Evolutionary conservation across 305 asterid genomes (phyloP), one percentile per base, ranked within the genome.

Genomic region (Andrographis paniculata): DNA sequence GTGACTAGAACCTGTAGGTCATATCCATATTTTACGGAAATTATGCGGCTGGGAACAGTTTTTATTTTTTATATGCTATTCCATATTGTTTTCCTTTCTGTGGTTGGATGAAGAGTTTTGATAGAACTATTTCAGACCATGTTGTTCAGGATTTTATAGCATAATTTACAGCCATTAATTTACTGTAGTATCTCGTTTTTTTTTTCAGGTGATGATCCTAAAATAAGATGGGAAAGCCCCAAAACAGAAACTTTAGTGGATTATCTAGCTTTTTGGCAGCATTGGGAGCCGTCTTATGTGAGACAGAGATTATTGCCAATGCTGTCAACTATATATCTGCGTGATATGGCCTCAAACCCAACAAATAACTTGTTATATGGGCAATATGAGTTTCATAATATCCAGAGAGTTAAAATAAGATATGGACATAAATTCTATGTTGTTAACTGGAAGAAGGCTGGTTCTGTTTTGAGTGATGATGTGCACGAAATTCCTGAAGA

Each of bases 261-360:
- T 65, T 83, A 66, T 60, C 73, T 91, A 50, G 60, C 76, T 55
- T 80, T 64, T 67, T 66, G 67, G 67, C 94, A 71, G 71, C 45
- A 73, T 6, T 91, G 99, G 99, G 92, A 78, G 45, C 99, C 99
- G 52, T 83, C 95, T 37, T 83, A 83, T 65, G 75, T 58, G 13
- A 73, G 92, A 55, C 91, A 73, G 59, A 75, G 77, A 69, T 54
- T 86, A 64, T 73, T 91, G 58, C 94, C 94, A 14, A 58, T 86
- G 84, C 61, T 86, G 58, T 80, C 99, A 14, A 86, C 95, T 57
- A 56, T 80, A 19, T 83, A 69, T 53, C 53, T 91, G 50, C 68
- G 99, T 49, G 77, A 70, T 8, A 64, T 66, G 75, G 89, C 89
- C 59, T 68, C 82, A 53, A 55, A 58, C 52, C 69, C 60, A 17